A percentile compares a stretch with the other conserved stretches of the same genome.
Evolutionary conservation across 129 eudicot genomes (phyloP).

Genomic region (Flaveria bidentis): DNA sequence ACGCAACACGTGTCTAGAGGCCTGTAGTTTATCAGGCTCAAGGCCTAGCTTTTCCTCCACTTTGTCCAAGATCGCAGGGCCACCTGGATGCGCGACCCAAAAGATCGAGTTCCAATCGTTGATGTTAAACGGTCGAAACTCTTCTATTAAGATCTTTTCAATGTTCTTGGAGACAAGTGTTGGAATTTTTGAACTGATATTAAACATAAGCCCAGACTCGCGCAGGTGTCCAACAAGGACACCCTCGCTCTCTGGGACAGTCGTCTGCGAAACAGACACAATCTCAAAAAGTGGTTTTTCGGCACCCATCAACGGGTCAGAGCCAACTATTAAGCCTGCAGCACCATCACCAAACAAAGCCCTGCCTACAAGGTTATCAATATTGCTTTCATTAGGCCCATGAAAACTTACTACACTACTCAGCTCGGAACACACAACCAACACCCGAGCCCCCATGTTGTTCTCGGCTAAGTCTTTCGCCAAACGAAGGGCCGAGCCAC

Average conservation of each 20-base stretch:
- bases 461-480: slow-evolving; percentile 44
- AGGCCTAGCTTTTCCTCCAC: slow-evolving; percentile 31
- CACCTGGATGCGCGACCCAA: slow-evolving; percentile 37
- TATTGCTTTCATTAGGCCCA: slow-evolving; percentile 32
- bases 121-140: slow-evolving; percentile 28
- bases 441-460: slow-evolving; percentile 38
- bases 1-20: slow-evolving; percentile 30
- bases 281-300: slow-evolving; percentile 38
- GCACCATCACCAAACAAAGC: slow-evolving; percentile 42
- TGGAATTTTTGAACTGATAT: slow-evolving; percentile 32
- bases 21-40: slow-evolving; percentile 28
- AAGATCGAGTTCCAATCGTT: slow-evolving; percentile 33
- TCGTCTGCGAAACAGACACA: slow-evolving; percentile 26
- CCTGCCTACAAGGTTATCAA: slow-evolving; percentile 36
- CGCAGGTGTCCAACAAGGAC: slow-evolving; percentile 36
- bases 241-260: slow-evolving; percentile 32
- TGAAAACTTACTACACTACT: slow-evolving; percentile 31
- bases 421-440: slow-evolving; percentile 31
- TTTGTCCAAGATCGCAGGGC: slow-evolving; percentile 29
- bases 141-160: slow-evolving; percentile 23
- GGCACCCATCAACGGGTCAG: slow-evolving; percentile 19
- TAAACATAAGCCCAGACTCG: slow-evolving; percentile 33
- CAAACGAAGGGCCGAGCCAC: slow-evolving; percentile 36
- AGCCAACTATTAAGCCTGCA: slow-evolving; percentile 29
- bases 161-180: slow-evolving; percentile 28